Conservation (phyloP, 2,329 filamentous ascomycete species). For the Daldinia sp. region DNA sequence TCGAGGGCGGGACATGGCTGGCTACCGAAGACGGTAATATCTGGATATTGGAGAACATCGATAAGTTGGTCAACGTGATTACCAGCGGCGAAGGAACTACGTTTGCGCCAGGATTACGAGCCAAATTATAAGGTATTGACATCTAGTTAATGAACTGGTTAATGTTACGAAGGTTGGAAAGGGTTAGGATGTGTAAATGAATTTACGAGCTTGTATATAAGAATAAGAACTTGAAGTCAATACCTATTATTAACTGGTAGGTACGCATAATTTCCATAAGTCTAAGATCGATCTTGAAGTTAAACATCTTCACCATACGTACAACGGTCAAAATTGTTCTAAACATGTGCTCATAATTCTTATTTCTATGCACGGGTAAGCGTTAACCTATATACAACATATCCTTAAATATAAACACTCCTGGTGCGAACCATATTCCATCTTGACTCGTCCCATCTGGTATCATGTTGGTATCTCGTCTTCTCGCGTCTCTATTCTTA, state of each 20-base stretch:
- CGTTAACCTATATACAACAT: slow-evolving; percentile 28
- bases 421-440: slow-evolving; percentile 3
- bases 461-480: slow-evolving; percentile 2
- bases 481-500: slow-evolving; percentile 45
- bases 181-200: not conserved
- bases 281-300: not conserved
- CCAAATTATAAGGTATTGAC: slow-evolving; percentile 52
- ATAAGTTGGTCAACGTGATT: slow-evolving; percentile 66
- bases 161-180: not conserved
- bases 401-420: not conserved
- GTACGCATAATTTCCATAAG: not conserved
- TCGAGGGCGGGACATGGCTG: slow-evolving; percentile 69
- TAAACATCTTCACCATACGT: not conserved
- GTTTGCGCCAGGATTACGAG: slow-evolving; percentile 65
- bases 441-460: slow-evolving; percentile 8
- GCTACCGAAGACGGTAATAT: slow-evolving; percentile 73
- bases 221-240: slow-evolving; percentile 4
- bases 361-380: not conserved
- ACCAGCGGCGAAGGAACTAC: slow-evolving; percentile 60
- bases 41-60: slow-evolving; percentile 73
- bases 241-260: not conserved
- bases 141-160: slow-evolving; percentile 43
- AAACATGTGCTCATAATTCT: slow-evolving; percentile 5
- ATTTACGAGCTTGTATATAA: slow-evolving; percentile 8
- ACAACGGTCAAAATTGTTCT: not conserved